Conservation (phyloP, 2,329 filamentous ascomycete species). For the Alternaria novae-zelandiae region DNA sequence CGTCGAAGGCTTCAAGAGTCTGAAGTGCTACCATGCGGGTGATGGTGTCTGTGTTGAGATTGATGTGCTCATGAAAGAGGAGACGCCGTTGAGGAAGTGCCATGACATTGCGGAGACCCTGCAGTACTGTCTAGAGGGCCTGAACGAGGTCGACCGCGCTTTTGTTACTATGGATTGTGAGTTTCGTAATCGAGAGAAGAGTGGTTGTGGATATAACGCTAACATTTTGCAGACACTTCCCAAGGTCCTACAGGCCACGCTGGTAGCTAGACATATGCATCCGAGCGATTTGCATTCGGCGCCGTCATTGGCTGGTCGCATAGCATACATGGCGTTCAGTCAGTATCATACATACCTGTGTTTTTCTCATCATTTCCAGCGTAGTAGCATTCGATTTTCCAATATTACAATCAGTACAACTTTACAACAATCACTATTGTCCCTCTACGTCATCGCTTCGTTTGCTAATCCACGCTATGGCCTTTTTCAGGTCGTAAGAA, state of each 20-base stretch:
- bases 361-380: not conserved
- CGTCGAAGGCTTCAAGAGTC: conserved; percentile 61
- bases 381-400: not conserved
- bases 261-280: not conserved
- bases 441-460: not conserved
- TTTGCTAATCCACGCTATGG: too few species aligned
- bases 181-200: conserved; percentile 17
- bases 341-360: not conserved
- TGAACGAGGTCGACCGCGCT: conserved; percentile 60
- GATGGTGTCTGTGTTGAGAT: conserved; percentile 69
- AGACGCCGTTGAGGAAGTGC: conserved; percentile 58
- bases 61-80: conserved; percentile 64
- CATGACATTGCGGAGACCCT: conserved; percentile 69
- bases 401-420: not conserved
- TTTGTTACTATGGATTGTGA: conserved; percentile 61
- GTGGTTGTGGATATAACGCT: not conserved
- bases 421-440: not conserved
- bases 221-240: conserved; percentile 24
- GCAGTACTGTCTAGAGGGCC: conserved; percentile 66
- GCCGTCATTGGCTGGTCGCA: not conserved
- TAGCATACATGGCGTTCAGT: conserved; percentile 7
- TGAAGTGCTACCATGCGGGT: conserved; percentile 66
- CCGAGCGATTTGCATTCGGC: not conserved
- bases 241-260: conserved; percentile 36
- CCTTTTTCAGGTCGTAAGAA: not conserved